Conservation (phyloP, 352 stramenopile genomes). For the Pythium phragmitis region DNA sequence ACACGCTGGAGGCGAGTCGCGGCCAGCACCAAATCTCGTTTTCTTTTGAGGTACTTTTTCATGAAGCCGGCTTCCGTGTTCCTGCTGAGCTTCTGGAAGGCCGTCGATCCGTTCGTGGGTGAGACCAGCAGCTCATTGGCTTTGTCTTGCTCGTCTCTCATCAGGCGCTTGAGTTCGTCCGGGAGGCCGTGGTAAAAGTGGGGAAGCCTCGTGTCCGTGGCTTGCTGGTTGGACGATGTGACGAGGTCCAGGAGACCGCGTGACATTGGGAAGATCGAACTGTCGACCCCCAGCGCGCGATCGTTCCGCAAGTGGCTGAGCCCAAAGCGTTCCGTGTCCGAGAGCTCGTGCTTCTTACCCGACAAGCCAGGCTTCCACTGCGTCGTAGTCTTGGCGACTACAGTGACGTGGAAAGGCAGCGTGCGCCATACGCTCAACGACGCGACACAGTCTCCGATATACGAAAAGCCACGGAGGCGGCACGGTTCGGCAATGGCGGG, state of each 20-base stretch:
- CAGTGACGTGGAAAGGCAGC: conserved; percentile 38
- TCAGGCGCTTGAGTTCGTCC: conserved; percentile 71
- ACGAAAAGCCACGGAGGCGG: conserved; percentile 32
- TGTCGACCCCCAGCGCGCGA: conserved; percentile 41
- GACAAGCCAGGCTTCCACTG: conserved; percentile 36
- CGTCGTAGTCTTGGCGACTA: conserved; percentile 43
- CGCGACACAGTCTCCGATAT: conserved; percentile 33
- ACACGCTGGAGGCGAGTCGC: conserved; percentile 57
- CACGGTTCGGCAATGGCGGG: background rate
- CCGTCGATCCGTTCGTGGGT: background rate
- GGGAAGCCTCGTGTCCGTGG: conserved; percentile 33
- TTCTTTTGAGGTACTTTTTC: conserved; percentile 58
- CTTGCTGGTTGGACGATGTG: conserved; percentile 39
- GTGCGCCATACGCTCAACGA: conserved; percentile 44
- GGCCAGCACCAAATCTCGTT: conserved; percentile 41
- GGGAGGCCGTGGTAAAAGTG: conserved; percentile 80
- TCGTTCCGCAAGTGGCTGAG: conserved; percentile 54
- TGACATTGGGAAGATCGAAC: conserved; percentile 21
- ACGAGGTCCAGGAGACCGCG: conserved; percentile 27
- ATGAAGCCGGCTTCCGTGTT: conserved; percentile 61
- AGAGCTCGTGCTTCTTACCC: background rate
- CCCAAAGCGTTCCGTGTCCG: conserved; percentile 55
- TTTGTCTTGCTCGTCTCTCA: conserved; percentile 52
- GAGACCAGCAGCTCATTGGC: background rate
- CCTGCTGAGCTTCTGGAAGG: conserved; percentile 42